phyloP scores from a whole-genome alignment of 192 early-diverging fungal genomes.

The Neocallimastix lanati region DNA sequence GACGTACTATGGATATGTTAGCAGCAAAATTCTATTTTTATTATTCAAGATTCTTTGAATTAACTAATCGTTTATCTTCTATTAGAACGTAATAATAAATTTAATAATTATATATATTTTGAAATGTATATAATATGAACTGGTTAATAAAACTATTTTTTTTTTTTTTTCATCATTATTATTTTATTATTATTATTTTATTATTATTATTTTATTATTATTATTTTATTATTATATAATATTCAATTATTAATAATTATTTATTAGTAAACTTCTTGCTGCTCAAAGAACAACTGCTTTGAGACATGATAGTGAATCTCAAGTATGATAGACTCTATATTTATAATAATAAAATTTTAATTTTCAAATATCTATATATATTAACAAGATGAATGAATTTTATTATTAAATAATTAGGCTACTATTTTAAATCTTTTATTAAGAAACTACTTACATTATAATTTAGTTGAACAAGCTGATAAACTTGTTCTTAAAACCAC shows the following conservation, averaged over 20 bases:
- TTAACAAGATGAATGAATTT: too few species aligned
- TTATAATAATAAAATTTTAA: too few species aligned
- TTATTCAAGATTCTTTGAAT: constrained; percentile 77
- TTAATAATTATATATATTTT: too few species aligned
- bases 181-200: too few species aligned
- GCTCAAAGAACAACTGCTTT: constrained; percentile 83
- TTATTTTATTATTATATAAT: too few species aligned
- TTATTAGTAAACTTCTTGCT: constrained; percentile 48
- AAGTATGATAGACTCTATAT: constrained; percentile 30
- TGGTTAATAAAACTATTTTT: too few species aligned
- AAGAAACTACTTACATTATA: constrained; percentile 82
- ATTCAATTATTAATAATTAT: too few species aligned
- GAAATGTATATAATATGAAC: too few species aligned
- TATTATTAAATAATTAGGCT: constrained; percentile 32
- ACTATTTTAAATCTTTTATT: constrained; percentile 79
- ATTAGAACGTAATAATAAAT: constrained; percentile 59
- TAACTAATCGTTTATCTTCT: constrained; percentile 46
- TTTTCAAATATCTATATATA: too few species aligned
- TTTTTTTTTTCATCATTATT: too few species aligned
- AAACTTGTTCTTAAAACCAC: constrained; percentile 80
- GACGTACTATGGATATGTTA: constrained; percentile 78
- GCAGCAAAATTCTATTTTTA: constrained; percentile 85
- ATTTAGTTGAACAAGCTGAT: constrained; percentile 94
- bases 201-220: too few species aligned
- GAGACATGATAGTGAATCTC: constrained; percentile 74